A percentile compares a stretch with the other conserved stretches of the same genome.
Evolutionary conservation across 2,329 filamentous ascomycete genomes (phyloP).

Genomic region (Monosporascus cannonballus): DNA sequence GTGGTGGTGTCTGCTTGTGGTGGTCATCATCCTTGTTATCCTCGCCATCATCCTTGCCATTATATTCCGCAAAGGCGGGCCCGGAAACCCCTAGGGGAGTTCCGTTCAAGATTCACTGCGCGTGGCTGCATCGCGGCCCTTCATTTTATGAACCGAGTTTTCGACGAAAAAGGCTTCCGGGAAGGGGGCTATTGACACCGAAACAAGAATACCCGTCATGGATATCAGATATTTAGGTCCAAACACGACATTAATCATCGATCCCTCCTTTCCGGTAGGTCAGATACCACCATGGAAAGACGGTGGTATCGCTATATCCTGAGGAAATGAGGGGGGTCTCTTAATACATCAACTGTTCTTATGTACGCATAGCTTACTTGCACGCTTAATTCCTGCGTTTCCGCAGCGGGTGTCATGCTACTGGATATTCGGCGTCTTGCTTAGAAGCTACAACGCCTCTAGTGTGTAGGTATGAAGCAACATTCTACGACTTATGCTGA

Average conservation of each 20-base stretch:
- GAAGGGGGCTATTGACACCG: not conserved
- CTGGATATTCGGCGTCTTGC: too few relatives aligned
- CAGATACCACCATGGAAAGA: not conserved
- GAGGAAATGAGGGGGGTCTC: not conserved
- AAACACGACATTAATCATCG: not conserved
- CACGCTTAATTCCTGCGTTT: too few relatives aligned
- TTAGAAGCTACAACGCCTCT: too few relatives aligned
- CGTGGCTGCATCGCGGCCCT: too few relatives aligned
- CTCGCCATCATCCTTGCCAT: conserved; percentile 50
- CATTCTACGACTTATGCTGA: too few relatives aligned
- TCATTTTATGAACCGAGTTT: not conserved
- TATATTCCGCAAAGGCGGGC: conserved; percentile 30
- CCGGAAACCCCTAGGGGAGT: conserved; percentile 1
- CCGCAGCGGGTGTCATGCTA: too few relatives aligned
- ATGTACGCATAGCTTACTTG: conserved; percentile 13
- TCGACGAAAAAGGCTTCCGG: not conserved
- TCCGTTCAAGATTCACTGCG: not conserved
- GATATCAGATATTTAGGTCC: not conserved
- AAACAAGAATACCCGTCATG: not conserved
- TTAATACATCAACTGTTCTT: conserved; percentile 13
- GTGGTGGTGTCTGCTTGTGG: conserved; percentile 69
- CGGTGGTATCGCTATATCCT: conserved; percentile 1
- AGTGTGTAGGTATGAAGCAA: too few relatives aligned
- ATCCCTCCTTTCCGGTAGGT: not conserved
- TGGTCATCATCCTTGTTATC: conserved; percentile 50